Conservation (phyloP, 352 stramenopile genomes). For the Halophytophthora polymorphica region DNA sequence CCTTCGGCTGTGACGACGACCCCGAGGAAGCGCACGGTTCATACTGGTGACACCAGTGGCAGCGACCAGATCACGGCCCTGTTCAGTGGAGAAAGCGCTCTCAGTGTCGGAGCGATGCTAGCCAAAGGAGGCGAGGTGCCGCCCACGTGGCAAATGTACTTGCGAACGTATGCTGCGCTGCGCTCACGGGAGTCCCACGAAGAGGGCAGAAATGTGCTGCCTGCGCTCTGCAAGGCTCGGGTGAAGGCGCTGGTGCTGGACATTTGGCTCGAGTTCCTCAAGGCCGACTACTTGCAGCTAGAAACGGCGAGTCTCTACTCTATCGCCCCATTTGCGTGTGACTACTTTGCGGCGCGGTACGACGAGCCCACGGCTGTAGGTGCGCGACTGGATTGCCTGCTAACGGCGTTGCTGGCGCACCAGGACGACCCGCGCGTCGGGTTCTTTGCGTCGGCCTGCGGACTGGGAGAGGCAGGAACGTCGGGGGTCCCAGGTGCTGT, state of each 20-base stretch:
- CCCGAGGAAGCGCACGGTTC: conserved; percentile 15
- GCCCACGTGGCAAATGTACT: conserved; percentile 37
- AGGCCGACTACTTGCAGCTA: conserved; percentile 53
- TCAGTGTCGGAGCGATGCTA: conserved; percentile 13
- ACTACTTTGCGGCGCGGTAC: conserved; percentile 64
- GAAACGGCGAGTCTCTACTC: conserved; percentile 50
- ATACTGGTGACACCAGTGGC: conserved; percentile 9
- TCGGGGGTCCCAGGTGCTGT: conserved; percentile 6
- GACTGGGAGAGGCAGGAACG: conserved; percentile 23
- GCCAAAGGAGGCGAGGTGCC: conserved; percentile 24
- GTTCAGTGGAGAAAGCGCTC: conserved; percentile 8
- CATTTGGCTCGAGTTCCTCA: conserved; percentile 76
- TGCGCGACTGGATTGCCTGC: conserved; percentile 48
- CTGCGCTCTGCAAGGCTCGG: conserved; percentile 25
- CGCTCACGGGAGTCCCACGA: conserved; percentile 13
- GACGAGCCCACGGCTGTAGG: conserved; percentile 46
- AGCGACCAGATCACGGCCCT: conserved; percentile 2
- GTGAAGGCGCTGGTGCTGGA: conserved; percentile 54
- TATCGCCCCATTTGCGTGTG: conserved; percentile 65
- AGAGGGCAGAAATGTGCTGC: conserved; percentile 11
- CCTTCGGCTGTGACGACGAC: conserved; percentile 2
- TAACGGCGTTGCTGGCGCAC: conserved; percentile 37
- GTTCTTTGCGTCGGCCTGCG: conserved; percentile 61
- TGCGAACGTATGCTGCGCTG: conserved; percentile 21
- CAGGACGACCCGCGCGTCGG: conserved; percentile 49